These are phyloP conservation scores for Cryptosporidium sp. DNA, from an alignment of 169 alveolate genomes.

Conservation along the genomic window DNA sequence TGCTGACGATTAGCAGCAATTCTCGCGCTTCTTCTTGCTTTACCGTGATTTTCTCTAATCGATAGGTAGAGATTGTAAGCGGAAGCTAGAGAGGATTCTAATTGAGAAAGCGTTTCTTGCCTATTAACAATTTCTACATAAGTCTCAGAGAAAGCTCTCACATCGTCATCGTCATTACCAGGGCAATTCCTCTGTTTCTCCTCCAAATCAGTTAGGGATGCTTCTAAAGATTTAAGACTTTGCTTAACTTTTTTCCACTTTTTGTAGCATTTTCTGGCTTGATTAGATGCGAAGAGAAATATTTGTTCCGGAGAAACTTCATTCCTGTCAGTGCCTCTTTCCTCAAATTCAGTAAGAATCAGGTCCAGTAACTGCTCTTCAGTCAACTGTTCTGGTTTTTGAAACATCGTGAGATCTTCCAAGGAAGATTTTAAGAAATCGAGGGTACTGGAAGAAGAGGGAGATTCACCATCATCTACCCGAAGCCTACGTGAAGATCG, in stretches of 20 bases:
- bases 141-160: background rate
- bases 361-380: background rate
- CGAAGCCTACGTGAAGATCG: constrained; percentile 2
- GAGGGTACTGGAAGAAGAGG: background rate
- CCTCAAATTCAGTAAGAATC: background rate
- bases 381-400: background rate
- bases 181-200: background rate
- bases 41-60: background rate
- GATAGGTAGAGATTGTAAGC: background rate
- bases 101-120: background rate
- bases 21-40: constrained; percentile 3
- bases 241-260: background rate
- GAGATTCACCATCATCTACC: background rate
- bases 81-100: background rate
- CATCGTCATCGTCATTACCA: background rate
- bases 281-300: background rate
- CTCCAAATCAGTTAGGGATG: constrained; percentile 6
- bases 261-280: background rate
- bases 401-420: background rate
- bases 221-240: background rate
- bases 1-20: background rate
- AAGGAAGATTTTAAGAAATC: background rate
- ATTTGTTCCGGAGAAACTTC: background rate
- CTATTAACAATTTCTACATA: background rate
- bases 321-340: background rate